A percentile compares a stretch with the other conserved stretches of the same genome.
phyloP scores from a whole-genome alignment of 176 grass and related monocot genomes.

The Bothriochloa decipiens region DNA sequence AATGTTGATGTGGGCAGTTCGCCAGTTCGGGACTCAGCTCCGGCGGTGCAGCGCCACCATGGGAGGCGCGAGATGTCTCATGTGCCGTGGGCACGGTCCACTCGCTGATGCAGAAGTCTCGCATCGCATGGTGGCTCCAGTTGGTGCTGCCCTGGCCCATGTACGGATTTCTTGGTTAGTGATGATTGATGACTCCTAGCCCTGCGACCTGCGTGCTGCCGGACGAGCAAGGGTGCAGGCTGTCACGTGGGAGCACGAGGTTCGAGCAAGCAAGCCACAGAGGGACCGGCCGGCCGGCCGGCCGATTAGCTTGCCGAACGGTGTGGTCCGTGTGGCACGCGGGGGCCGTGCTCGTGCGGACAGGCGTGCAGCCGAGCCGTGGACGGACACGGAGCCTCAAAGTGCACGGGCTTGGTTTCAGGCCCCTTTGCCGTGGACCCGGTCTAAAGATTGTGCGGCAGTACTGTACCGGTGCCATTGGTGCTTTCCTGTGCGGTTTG shows the following conservation, averaged over 20 bases:
- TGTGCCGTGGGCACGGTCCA: neutral
- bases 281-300: neutral
- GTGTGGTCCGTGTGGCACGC: neutral
- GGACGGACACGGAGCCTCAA: conserved; percentile 22
- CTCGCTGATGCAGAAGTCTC: neutral
- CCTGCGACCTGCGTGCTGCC: conserved; percentile 23
- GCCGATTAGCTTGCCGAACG: neutral
- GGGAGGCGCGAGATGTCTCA: too few species aligned
- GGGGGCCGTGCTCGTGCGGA: neutral
- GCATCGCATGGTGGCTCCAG: conserved; percentile 23
- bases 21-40: too few species aligned
- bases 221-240: conserved; percentile 18
- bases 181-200: neutral
- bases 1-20: neutral
- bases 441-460: neutral
- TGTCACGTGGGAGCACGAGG: conserved; percentile 43
- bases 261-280: conserved; percentile 1
- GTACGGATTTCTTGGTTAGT: neutral
- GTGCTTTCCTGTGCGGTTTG: neutral
- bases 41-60: too few species aligned
- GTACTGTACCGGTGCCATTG: neutral
- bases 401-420: neutral
- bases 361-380: neutral
- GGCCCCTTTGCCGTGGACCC: neutral
- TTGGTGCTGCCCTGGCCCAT: neutral